Evolutionary conservation across 805 yeast species (phyloP), one percentile per base, ranked within the genome.

Genomic region (Ogataea philodendri): DNA sequence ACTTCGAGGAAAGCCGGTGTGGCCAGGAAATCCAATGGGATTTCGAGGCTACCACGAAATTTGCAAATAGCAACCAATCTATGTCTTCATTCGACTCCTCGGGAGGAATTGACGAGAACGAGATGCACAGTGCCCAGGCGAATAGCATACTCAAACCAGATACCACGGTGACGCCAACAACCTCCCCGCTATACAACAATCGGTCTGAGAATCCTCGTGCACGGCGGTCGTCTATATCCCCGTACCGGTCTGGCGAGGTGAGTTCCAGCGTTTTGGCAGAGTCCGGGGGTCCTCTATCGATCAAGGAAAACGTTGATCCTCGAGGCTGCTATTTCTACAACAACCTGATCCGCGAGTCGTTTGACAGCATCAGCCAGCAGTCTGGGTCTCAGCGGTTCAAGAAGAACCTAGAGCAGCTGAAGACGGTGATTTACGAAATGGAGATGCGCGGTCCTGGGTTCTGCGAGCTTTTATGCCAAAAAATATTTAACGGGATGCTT

Each of bases 21-120:
- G 62, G 60, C 5, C 62, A 59, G 9, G 37, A 30, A 3, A 38
- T 54, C 9, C 32, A 48, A 11, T 58, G 60, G 60, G 49, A 54
- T 10, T 46, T 55, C 17, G 45, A 39, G 8, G 39, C 44, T 4
- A 46, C 48, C 5, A 26, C 41, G 15, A 35, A 39, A 22, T 13
- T 37, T 15, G 16, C 22, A 3, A 35, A 11, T n/a, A 13, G 15
- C 22, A 15, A 25, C 22, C 17, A 22, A 5, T 36, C 35, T 4
- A 18, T 30, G n/a, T 19, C 35, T n/a, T 14, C 32, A 9, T 16
- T 30, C 16, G 17, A 22, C 19, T 20, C 27, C 9, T 38, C 28
- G 9, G 35, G 39, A 3, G 32, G 22, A 5, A 32, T 38, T 13
- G 31, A 39, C 30, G 50, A 27, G 30, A 47, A 32, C 7, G 49